Evolutionary conservation across 1,139 yeast species (phyloP).

Genomic region (Blastobotrys arbuscula): DNA sequence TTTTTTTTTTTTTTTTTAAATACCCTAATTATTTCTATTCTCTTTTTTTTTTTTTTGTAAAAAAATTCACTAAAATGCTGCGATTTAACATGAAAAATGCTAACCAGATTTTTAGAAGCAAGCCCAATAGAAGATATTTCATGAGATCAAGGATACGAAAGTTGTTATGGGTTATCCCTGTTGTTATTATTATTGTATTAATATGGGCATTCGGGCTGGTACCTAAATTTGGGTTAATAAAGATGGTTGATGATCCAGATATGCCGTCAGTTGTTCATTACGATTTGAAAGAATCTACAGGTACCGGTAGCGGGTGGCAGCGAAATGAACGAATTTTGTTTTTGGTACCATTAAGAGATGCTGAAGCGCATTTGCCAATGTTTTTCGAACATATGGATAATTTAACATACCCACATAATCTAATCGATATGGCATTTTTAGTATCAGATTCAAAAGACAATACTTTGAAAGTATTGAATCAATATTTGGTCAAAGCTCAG

Average conservation of each 20-base stretch:
- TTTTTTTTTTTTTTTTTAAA: no score
- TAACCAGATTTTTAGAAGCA: background rate
- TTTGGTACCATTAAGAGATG: conserved; percentile 67
- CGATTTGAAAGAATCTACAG: conserved; percentile 48
- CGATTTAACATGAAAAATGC: background rate
- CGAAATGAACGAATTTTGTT: conserved; percentile 53
- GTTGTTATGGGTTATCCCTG: background rate
- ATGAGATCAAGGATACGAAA: background rate
- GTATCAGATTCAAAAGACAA: conserved; percentile 66
- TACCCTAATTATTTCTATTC: background rate
- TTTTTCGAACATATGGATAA: conserved; percentile 56
- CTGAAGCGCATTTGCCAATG: conserved; percentile 61
- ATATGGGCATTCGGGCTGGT: conserved; percentile 6
- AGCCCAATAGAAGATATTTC: background rate
- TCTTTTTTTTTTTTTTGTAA: conserved; percentile 1
- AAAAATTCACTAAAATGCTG: background rate
- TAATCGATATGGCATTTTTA: conserved; percentile 58
- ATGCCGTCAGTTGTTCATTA: conserved; percentile 47
- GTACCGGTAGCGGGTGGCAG: conserved; percentile 53
- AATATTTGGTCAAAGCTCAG: conserved; percentile 45
- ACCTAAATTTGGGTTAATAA: conserved; percentile 10
- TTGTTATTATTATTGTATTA: background rate
- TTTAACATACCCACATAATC: conserved; percentile 60
- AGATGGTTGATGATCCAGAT: conserved; percentile 25
- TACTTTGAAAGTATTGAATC: conserved; percentile 47